Percentiles rank a stretch among this genome's conserved stretches.
phyloP scores from a whole-genome alignment of 148 eudicot genomes.

The Pouteria glomerata region DNA sequence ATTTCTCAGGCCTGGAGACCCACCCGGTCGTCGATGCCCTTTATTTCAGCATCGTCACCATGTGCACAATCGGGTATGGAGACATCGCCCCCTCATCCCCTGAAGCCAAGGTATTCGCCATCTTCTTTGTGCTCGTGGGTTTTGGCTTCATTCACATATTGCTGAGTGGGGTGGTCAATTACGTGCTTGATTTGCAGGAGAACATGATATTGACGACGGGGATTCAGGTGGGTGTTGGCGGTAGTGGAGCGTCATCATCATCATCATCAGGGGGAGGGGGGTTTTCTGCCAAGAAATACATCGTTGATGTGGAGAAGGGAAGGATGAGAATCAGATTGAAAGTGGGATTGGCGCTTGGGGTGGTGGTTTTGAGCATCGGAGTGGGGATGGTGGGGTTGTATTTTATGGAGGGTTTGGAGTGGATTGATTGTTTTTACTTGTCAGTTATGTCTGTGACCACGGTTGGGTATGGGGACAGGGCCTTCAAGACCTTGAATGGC shows the following conservation, averaged over 20 bases:
- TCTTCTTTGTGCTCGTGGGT: conserved; percentile 50
- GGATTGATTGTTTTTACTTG: conserved; percentile 48
- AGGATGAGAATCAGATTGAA: conserved; percentile 57
- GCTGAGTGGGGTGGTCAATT: conserved; percentile 43
- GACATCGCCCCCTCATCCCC: conserved; percentile 55
- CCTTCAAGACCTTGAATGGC: conserved; percentile 43
- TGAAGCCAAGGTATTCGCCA: conserved; percentile 41
- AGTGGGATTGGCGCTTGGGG: conserved; percentile 47
- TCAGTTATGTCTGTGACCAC: conserved; percentile 66
- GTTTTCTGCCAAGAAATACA: conserved; percentile 7
- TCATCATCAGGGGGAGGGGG: too few species aligned
- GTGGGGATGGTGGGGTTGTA: conserved; percentile 35
- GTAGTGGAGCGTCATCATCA: too few species aligned
- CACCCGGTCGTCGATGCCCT: conserved; percentile 52
- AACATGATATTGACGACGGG: conserved; percentile 27
- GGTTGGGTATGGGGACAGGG: conserved; percentile 65
- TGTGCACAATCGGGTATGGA: conserved; percentile 77
- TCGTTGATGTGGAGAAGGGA: conserved; percentile 45
- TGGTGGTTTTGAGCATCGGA: conserved; percentile 43
- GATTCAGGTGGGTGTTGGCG: too few species aligned
- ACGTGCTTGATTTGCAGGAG: conserved; percentile 59
- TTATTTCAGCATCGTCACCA: conserved; percentile 63
- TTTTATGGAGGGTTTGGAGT: conserved; percentile 33
- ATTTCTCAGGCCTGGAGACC: conserved; percentile 47
- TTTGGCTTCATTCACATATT: conserved; percentile 65